Evolutionary conservation across 768 basidiomycete genomes (phyloP).

Genomic region (Podaxis sp.): DNA sequence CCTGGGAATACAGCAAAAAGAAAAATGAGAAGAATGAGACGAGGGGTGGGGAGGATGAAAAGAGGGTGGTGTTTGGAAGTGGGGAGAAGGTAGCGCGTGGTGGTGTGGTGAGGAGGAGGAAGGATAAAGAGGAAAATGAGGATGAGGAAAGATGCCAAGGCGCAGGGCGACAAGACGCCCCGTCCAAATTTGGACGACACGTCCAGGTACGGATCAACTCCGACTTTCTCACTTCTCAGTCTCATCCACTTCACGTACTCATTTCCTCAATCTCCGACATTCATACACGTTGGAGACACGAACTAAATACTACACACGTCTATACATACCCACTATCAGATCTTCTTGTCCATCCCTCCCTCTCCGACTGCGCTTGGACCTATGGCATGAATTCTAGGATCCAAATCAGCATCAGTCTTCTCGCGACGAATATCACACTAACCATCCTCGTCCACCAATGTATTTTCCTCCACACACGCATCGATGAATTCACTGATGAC

Average conservation of each 20-base stretch:
- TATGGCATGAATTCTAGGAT: constrained; percentile 27
- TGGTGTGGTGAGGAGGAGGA: background rate
- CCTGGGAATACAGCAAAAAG: constrained; percentile 17
- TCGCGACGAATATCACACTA: constrained; percentile 23
- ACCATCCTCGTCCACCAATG: constrained; percentile 86
- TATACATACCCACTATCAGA: constrained; percentile 10
- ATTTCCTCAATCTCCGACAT: background rate
- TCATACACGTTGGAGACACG: constrained; percentile 15
- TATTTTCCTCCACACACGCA: constrained; percentile 80
- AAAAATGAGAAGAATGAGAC: constrained; percentile 15
- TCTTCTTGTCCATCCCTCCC: background rate
- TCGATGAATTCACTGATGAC: constrained; percentile 77
- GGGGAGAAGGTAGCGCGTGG: constrained; percentile 16
- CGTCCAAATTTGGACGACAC: constrained; percentile 11
- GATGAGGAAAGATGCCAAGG: constrained; percentile 12
- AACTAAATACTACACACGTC: background rate
- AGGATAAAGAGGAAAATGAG: background rate
- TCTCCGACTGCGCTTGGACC: background rate
- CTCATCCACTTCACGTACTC: constrained; percentile 5
- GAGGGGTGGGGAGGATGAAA: constrained; percentile 16
- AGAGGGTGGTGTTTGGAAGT: constrained; percentile 13
- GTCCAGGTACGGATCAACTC: constrained; percentile 17
- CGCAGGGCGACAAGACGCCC: constrained; percentile 10
- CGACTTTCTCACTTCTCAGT: constrained; percentile 12
- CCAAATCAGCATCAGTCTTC: background rate